These are phyloP conservation scores for Backusella mclennaniae DNA, from an alignment of 192 early-diverging fungal species.

Conservation along the genomic window DNA sequence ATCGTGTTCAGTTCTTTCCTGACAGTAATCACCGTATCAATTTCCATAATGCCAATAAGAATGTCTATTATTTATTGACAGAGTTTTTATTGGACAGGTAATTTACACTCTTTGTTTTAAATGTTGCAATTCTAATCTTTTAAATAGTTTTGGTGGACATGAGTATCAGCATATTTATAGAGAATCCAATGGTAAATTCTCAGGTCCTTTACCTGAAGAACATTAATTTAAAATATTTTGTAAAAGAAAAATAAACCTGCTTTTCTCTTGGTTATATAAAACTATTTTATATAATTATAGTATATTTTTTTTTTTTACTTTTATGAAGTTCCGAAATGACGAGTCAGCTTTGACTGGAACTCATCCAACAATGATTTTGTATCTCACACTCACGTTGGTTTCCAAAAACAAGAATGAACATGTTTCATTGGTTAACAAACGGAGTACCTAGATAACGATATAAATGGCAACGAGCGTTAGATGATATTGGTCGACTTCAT, in stretches of 20 bases:
- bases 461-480: not conserved
- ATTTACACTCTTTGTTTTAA: not conserved
- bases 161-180: constrained; percentile 30
- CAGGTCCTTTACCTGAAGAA: constrained; percentile 13
- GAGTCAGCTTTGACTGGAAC: not conserved
- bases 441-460: not conserved
- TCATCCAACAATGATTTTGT: not conserved
- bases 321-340: not conserved
- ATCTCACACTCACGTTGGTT: not conserved
- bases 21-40: constrained; percentile 90
- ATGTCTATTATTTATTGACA: constrained; percentile 46
- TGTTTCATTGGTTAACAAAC: not conserved
- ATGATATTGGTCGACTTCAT: not conserved
- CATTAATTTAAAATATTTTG: not conserved
- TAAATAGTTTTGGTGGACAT: constrained; percentile 35
- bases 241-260: not conserved
- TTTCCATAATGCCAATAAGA: constrained; percentile 70
- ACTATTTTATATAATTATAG: no score
- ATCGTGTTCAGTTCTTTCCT: constrained; percentile 84
- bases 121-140: not conserved
- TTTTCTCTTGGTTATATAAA: not conserved
- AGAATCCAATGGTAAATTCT: constrained; percentile 28
- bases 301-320: no score
- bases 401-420: not conserved
- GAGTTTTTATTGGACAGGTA: constrained; percentile 38